Evolutionary conservation across 371 early-diverging fungal species (phyloP), one percentile per base, ranked within the genome.

Genomic region (Mortierella sp.): DNA sequence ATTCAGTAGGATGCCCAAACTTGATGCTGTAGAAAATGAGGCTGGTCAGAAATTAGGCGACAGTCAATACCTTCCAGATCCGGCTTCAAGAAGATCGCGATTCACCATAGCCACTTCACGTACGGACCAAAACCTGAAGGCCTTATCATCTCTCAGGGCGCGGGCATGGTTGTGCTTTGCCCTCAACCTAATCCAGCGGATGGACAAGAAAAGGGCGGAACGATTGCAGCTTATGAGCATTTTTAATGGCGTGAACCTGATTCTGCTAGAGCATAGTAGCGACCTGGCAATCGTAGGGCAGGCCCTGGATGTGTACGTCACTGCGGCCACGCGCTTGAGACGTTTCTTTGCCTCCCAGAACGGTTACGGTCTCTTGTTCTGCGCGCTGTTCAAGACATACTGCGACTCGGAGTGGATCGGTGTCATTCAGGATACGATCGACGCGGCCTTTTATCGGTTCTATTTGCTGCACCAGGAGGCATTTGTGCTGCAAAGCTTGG

Each of bases 401-500:
- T 88, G 87, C 56, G 85, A 87, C 49, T 81, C 84, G 1, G 80
- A 79, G 21, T 66, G 75, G 2, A 79, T 63, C 30, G 69, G 66
- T 1, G 80, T 81, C 23, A 78, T 87, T 8, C 72, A 82, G 6
- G 83, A 84, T 8, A 86, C 88, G 0, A 85, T 90, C 42, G 81
- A 75, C n/a, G 86, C 83, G 58, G 81, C 84, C 0, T 87, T 86
- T 80, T 83, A 83, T 51, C 79, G 86, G n/a, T 89, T 90, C 23
- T 89, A 86, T 56, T 80, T 84, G 21, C 78, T 89, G 1, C 90
- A 90, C 46, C 86, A 87, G 70, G 90, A 90, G 51, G 72, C 90
- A 0, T 90, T 90, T 73, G 80, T 90, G 2, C 87, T 90, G 48
- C 90, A 90, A 63, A 85, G 92, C 80, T 57, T 90, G 23, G 90